Evolutionary conservation across 129 eudicot genomes (phyloP).

Genomic region (Helianthus annuus): DNA sequence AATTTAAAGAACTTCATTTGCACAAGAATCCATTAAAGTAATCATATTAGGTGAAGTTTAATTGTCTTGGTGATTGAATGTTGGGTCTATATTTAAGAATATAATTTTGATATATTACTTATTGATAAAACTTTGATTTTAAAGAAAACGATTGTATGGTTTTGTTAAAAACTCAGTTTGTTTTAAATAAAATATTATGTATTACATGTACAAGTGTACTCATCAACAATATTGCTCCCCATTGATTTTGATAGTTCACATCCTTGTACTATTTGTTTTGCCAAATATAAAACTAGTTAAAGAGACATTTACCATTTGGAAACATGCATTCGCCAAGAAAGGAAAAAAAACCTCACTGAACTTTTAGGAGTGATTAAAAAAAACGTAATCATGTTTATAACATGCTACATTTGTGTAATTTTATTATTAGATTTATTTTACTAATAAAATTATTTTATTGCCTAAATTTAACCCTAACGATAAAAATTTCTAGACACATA

Average conservation of each 20-base stretch:
- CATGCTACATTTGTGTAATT: background rate
- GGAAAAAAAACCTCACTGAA: constrained; percentile 1
- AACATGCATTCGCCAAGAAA: background rate
- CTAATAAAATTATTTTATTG: background rate
- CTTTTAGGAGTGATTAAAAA: background rate
- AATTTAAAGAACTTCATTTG: constrained; percentile 1
- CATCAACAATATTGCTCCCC: background rate
- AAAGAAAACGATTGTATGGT: background rate
- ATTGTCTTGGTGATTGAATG: constrained; percentile 6
- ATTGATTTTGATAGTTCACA: background rate
- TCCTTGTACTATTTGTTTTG: background rate
- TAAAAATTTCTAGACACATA: background rate
- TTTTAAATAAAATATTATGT: background rate
- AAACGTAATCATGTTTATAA: too few species aligned
- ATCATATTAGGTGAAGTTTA: constrained; percentile 17
- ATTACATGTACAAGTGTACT: background rate
- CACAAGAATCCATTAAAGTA: constrained; percentile 21
- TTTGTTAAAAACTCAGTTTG: background rate
- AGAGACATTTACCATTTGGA: background rate
- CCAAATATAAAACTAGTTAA: background rate
- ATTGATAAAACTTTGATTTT: background rate
- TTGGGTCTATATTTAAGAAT: background rate
- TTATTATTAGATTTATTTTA: background rate
- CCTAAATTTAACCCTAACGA: background rate
- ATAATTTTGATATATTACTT: background rate